Percentiles rank a stretch among this genome's conserved stretches.
Evolutionary conservation across 1,284 basidiomycete species (phyloP).

Genomic region (Ceratobasidium sp.): DNA sequence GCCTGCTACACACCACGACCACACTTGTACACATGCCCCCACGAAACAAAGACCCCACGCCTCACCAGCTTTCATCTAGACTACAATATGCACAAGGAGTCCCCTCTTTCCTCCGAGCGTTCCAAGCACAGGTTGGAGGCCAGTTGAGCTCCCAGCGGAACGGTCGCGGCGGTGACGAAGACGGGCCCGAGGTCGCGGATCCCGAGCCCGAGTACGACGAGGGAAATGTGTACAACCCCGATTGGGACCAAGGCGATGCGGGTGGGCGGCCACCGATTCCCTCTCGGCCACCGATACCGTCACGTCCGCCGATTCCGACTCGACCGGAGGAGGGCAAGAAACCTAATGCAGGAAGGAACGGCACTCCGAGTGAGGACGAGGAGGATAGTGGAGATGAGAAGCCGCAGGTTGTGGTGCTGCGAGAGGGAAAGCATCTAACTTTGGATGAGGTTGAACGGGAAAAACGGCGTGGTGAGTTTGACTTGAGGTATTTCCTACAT

Average conservation of each 20-base stretch:
- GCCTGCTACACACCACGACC: not conserved
- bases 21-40: slow-evolving; percentile 26
- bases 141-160: slow-evolving; percentile 43
- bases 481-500: not conserved
- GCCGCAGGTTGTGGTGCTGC: slow-evolving; percentile 86
- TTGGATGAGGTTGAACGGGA: slow-evolving; percentile 80
- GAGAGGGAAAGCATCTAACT: slow-evolving; percentile 82
- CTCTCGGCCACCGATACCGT: slow-evolving; percentile 51
- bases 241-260: slow-evolving; percentile 53
- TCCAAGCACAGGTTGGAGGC: slow-evolving; percentile 69
- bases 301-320: slow-evolving; percentile 65
- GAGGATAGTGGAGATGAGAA: slow-evolving; percentile 83
- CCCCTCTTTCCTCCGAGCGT: slow-evolving; percentile 68
- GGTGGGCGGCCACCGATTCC: slow-evolving; percentile 69
- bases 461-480: slow-evolving; percentile 71
- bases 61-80: slow-evolving; percentile 70
- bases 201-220: slow-evolving; percentile 48
- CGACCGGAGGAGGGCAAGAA: slow-evolving; percentile 46
- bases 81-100: slow-evolving; percentile 66
- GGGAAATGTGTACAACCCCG: slow-evolving; percentile 55
- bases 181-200: slow-evolving; percentile 58
- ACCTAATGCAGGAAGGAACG: slow-evolving; percentile 53
- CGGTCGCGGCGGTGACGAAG: slow-evolving; percentile 58
- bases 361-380: slow-evolving; percentile 70
- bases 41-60: slow-evolving; percentile 65